Conservation (phyloP, 1,284 basidiomycete genomes). For the Tetrapyrgos nigripes region DNA sequence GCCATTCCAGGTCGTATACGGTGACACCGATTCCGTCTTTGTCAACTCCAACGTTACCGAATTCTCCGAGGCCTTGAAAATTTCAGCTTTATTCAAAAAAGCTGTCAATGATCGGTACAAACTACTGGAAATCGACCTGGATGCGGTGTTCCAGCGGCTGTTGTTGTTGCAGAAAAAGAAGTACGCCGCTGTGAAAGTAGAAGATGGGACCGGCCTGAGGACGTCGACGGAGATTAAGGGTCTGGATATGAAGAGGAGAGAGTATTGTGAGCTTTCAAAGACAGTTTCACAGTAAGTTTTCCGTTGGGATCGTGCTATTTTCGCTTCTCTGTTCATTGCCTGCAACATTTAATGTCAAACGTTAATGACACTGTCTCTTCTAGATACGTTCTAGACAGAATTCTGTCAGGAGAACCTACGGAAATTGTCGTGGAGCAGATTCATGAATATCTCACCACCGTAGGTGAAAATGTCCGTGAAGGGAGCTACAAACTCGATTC, state of each 20-base stretch:
- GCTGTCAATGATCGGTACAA: slow-evolving; percentile 96
- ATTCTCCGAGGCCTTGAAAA: slow-evolving; percentile 88
- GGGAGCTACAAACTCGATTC: slow-evolving; percentile 88
- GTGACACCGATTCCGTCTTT: slow-evolving; percentile 99
- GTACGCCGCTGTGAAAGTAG: slow-evolving; percentile 96
- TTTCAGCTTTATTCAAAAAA: slow-evolving; percentile 93
- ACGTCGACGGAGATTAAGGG: slow-evolving; percentile 94
- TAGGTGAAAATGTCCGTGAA: slow-evolving; percentile 79
- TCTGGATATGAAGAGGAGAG: slow-evolving; percentile 98
- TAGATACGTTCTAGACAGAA: slow-evolving; percentile 89
- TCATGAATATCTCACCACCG: slow-evolving; percentile 86
- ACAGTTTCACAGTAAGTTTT: slow-evolving; percentile 84
- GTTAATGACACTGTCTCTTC: neutral
- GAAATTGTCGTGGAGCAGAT: slow-evolving; percentile 92
- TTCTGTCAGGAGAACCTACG: slow-evolving; percentile 91
- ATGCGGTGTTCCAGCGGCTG: slow-evolving; percentile 93
- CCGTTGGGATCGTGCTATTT: neutral
- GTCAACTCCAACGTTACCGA: slow-evolving; percentile 96
- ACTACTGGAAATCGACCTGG: slow-evolving; percentile 96
- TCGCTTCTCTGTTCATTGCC: no score
- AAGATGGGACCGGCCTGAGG: slow-evolving; percentile 73
- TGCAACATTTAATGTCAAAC: neutral
- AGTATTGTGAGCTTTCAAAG: slow-evolving; percentile 94
- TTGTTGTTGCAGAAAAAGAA: slow-evolving; percentile 99
- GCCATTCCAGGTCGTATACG: slow-evolving; percentile 86